Conservation (phyloP, 2,329 filamentous ascomycete species). For the Alternaria incomplexa region DNA sequence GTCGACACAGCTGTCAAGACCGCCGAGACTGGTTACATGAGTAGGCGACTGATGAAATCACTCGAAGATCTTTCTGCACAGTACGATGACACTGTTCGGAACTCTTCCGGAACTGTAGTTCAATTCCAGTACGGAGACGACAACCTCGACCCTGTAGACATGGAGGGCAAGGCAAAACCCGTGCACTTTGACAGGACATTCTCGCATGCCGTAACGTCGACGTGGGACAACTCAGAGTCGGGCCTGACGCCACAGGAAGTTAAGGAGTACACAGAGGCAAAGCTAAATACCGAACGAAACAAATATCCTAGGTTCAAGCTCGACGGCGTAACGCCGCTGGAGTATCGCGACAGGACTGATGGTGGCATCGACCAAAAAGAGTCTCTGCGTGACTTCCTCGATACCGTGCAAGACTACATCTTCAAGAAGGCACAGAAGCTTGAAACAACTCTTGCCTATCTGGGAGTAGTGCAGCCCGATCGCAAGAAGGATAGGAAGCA, state of each 20-base stretch:
- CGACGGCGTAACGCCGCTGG: slow-evolving; percentile 56
- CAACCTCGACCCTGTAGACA: slow-evolving; percentile 92
- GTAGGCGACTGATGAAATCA: slow-evolving; percentile 95
- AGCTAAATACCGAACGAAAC: slow-evolving; percentile 70
- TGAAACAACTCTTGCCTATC: slow-evolving; percentile 50
- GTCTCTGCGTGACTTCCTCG: slow-evolving; percentile 80
- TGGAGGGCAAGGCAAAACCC: slow-evolving; percentile 92
- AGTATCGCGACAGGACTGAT: slow-evolving; percentile 73
- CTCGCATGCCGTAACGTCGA: slow-evolving; percentile 76
- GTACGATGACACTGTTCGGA: slow-evolving; percentile 94
- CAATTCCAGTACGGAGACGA: slow-evolving; percentile 98
- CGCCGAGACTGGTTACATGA: slow-evolving; percentile 99
- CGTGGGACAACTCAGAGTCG: slow-evolving; percentile 77
- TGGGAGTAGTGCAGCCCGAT: slow-evolving; percentile 29
- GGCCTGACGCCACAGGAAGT: slow-evolving; percentile 79
- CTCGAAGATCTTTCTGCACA: slow-evolving; percentile 91
- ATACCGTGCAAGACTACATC: slow-evolving; percentile 77
- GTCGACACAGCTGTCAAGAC: slow-evolving; percentile 99
- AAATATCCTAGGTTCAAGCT: slow-evolving; percentile 53
- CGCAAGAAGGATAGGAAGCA: slow-evolving; percentile 14
- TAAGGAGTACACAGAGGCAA: slow-evolving; percentile 68
- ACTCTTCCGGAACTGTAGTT: slow-evolving; percentile 84
- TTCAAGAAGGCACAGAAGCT: slow-evolving; percentile 67
- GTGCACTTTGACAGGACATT: slow-evolving; percentile 93
- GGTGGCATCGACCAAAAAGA: slow-evolving; percentile 65